A percentile compares a stretch with the other conserved stretches of the same genome.
These are phyloP conservation scores for Backusella mclennaniae DNA, from an alignment of 192 early-diverging fungal species.

Conservation along the genomic window DNA sequence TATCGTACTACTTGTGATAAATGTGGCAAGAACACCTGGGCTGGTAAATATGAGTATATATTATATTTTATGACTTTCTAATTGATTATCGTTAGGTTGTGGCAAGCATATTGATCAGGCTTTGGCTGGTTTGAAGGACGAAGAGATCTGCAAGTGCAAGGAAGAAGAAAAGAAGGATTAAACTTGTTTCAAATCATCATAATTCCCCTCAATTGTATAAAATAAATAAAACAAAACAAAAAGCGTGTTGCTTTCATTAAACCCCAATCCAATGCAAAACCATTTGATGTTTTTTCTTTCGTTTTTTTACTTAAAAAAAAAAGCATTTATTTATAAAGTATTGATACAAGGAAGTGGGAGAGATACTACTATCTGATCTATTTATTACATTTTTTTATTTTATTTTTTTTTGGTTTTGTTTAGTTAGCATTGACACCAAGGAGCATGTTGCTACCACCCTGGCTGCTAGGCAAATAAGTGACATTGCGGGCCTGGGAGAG, in stretches of 20 bases:
- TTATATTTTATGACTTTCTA: background rate
- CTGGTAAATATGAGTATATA: constrained; percentile 3
- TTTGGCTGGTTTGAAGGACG: constrained; percentile 23
- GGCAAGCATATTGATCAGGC: constrained; percentile 26
- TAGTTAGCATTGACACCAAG: constrained; percentile 57
- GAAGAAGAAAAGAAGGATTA: constrained; percentile 14
- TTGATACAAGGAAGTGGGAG: background rate
- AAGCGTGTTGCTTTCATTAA: background rate
- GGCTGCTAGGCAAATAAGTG: constrained; percentile 82
- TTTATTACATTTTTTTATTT: background rate
- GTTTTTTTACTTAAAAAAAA: background rate
- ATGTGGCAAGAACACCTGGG: constrained; percentile 27
- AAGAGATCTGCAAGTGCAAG: constrained; percentile 31
- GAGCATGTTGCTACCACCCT: constrained; percentile 70
- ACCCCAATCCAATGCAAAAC: background rate
- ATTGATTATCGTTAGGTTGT: constrained; percentile 21
- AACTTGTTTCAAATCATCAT: background rate
- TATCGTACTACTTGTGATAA: constrained; percentile 23
- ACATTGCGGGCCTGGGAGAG: constrained; percentile 80
- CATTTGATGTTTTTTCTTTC: too few species aligned
- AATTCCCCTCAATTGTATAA: background rate
- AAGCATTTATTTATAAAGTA: background rate
- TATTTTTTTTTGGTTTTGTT: background rate
- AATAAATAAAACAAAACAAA: background rate
- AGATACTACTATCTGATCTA: background rate